These are phyloP conservation scores for Venturia asperata DNA, from an alignment of 2,329 filamentous ascomycete genomes.

Conservation along the genomic window DNA sequence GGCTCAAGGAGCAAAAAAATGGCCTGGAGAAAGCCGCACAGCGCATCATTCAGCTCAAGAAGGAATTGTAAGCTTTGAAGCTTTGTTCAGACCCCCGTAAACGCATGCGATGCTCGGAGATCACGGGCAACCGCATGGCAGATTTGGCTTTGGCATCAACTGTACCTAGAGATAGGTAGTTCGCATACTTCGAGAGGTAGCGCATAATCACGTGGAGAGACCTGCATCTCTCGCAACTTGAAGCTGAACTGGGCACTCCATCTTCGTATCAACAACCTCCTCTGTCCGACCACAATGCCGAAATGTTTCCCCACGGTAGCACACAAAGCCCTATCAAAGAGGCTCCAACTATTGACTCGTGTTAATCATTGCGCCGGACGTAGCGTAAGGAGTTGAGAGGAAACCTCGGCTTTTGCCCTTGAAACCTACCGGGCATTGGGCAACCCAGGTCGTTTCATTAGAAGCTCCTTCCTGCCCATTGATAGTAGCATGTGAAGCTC, in stretches of 20 bases:
- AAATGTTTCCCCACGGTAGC: background rate
- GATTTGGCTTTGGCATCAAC: background rate
- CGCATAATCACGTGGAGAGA: background rate
- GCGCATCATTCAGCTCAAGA: background rate
- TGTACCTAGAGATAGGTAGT: no score
- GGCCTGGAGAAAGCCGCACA: constrained; percentile 11
- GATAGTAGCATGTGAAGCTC: constrained; percentile 9
- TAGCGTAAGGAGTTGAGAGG: background rate
- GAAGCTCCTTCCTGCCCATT: background rate
- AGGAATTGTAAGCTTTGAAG: background rate
- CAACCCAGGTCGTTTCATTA: background rate
- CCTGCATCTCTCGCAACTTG: background rate
- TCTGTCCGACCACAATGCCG: background rate
- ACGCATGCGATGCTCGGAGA: no score
- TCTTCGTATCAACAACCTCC: background rate
- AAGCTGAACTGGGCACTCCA: background rate
- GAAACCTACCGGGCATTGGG: background rate
- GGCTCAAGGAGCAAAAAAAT: constrained; percentile 14
- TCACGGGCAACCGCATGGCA: background rate
- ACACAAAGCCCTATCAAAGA: background rate
- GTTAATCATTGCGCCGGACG: constrained; percentile 7
- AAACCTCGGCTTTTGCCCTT: background rate
- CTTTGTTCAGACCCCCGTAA: background rate
- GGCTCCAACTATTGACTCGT: constrained; percentile 4
- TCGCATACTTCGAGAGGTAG: background rate